Evolutionary conservation across 2,329 filamentous ascomycete species (phyloP), one percentile per base, ranked within the genome.

Genomic region (Lachnellula hyalina): DNA sequence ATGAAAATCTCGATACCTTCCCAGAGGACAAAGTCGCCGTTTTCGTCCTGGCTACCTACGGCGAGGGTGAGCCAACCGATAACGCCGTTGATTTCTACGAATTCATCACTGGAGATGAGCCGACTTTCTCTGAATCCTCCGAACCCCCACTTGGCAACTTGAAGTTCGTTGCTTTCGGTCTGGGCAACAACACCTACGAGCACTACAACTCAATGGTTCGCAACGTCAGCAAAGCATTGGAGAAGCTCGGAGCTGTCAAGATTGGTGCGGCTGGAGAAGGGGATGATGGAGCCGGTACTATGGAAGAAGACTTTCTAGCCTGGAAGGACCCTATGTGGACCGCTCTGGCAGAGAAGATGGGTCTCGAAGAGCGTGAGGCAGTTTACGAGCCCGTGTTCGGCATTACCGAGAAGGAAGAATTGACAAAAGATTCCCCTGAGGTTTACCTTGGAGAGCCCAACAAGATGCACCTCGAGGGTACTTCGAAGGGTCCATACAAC

Each of bases 311-410:
- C 68, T 99, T 97, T 73, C 76, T 99, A 67, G 90, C 93, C 62
- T 99, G 94, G 94, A 99, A 99, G 77, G 94, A 99, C 68, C 92
- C 92, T 59, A 99, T 99, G 94, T 99, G 95, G 94, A 78, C 82
- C 66, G 89, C 88, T 57, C 79, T 99, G 51, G 80, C 87, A 23
- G 82, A 89, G 62, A 85, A 89, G 69, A 90, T 99, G 87, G 83
- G 83, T 52, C 77, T 99, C 53, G 89, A 97, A 73, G 94, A 99
- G 75, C 91, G 94, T 56, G 95, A 99, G 71, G 90, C 92, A 58
- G 85, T 96, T 57, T 99, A 97, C 72, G 95, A 99, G 72, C 90
- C 94, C 49, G 85, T 92, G 55, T 96, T 96, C 70, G 84, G 83
- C 64, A 85, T 99, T 64, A 82, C 81, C 25, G 88, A 96, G 66